A percentile compares a stretch with the other conserved stretches of the same genome.
phyloP scores from a whole-genome alignment of 495 filamentous ascomycete species.

The Mytilinidion resinicola region DNA sequence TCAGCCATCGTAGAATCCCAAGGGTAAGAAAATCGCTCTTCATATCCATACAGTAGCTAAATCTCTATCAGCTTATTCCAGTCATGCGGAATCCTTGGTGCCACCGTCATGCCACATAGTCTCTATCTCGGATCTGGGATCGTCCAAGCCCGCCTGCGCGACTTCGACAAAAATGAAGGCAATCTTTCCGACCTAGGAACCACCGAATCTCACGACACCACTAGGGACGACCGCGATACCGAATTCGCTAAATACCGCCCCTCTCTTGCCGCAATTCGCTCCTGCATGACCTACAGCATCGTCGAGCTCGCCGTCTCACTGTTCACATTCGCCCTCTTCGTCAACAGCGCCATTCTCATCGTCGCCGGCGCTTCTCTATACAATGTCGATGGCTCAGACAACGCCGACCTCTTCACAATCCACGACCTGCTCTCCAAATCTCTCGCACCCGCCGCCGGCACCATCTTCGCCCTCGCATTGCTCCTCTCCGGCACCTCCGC shows the following conservation, averaged over 20 bases:
- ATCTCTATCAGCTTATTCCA: conserved; percentile 61
- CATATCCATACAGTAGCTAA: background rate
- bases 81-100: conserved; percentile 85
- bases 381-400: conserved; percentile 45
- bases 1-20: conserved; percentile 61
- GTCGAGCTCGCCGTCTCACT: conserved; percentile 62
- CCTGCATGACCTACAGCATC: conserved; percentile 77
- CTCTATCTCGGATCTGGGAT: conserved; percentile 86
- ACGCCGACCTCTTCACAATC: conserved; percentile 76
- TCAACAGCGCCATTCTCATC: conserved; percentile 87
- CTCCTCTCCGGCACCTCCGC: conserved; percentile 71
- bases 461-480: conserved; percentile 70
- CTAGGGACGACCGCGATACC: conserved; percentile 13
- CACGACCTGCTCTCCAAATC: conserved; percentile 64
- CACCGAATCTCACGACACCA: too few species aligned
- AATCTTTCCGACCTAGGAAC: conserved; percentile 11
- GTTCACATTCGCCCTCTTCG: conserved; percentile 87
- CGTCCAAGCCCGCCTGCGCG: conserved; percentile 72
- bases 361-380: conserved; percentile 77
- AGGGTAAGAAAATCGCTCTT: conserved; percentile 41
- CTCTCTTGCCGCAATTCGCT: conserved; percentile 66
- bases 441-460: conserved; percentile 65
- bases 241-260: conserved; percentile 56
- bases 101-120: conserved; percentile 91
- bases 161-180: conserved; percentile 54